phyloP scores from a whole-genome alignment of 2,329 filamentous ascomycete genomes.

The Colletotrichum costaricense region DNA sequence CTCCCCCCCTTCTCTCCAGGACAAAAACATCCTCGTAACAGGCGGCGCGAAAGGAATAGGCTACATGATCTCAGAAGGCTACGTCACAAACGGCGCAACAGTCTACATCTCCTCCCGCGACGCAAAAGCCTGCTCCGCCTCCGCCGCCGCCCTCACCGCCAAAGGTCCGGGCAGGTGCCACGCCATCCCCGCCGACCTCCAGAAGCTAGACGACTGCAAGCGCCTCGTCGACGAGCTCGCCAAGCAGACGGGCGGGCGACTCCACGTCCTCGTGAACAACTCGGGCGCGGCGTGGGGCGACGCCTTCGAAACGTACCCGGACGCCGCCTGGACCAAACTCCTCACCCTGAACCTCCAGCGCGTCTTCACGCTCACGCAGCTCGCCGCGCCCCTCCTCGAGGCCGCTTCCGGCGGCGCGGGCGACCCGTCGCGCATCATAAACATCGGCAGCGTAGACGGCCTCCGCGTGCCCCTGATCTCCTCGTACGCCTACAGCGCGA shows the following conservation, averaged over 20 bases:
- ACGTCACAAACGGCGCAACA: slow-evolving; percentile 71
- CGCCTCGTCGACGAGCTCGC: slow-evolving; percentile 63
- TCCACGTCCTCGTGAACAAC: slow-evolving; percentile 76
- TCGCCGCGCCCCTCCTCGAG: slow-evolving; percentile 69
- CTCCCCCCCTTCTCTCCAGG: slow-evolving; percentile 44
- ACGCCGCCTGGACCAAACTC: slow-evolving; percentile 67
- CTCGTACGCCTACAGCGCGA: slow-evolving; percentile 70
- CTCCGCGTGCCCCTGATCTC: slow-evolving; percentile 68
- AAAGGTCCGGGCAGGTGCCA: slow-evolving; percentile 63
- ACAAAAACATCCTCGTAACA: slow-evolving; percentile 69
- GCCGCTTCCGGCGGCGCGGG: neutral
- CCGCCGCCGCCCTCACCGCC: slow-evolving; percentile 67
- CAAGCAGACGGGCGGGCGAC: slow-evolving; percentile 56
- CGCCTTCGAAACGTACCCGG: slow-evolving; percentile 68
- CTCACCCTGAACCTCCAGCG: slow-evolving; percentile 75
- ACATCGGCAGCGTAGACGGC: slow-evolving; percentile 74
- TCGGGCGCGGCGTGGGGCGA: slow-evolving; percentile 74
- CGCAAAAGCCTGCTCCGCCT: slow-evolving; percentile 64
- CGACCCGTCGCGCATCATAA: slow-evolving; percentile 69
- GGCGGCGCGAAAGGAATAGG: slow-evolving; percentile 72
- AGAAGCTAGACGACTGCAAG: slow-evolving; percentile 66
- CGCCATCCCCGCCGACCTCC: slow-evolving; percentile 73
- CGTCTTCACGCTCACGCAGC: slow-evolving; percentile 75
- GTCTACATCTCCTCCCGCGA: slow-evolving; percentile 77
- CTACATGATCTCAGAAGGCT: slow-evolving; percentile 75